A percentile compares a stretch with the other conserved stretches of the same genome.
These are phyloP conservation scores for Saitozyma podzolica DNA, from an alignment of 768 basidiomycete species.

Conservation along the genomic window DNA sequence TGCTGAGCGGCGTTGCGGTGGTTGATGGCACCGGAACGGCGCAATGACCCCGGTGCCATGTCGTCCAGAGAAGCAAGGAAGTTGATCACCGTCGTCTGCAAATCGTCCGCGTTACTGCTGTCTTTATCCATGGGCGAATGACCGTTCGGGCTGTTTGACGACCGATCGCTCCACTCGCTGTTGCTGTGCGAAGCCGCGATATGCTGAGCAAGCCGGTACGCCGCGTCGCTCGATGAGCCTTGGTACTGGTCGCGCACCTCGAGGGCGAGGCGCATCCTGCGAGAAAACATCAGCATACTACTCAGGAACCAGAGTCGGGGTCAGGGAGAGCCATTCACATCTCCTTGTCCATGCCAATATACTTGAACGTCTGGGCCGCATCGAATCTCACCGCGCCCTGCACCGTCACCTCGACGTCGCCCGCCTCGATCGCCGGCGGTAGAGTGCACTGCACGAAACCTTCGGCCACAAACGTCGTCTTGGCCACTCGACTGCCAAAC, in stretches of 20 bases:
- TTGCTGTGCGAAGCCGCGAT: conserved; percentile 22
- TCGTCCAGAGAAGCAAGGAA: conserved; percentile 76
- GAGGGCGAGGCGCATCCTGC: conserved; percentile 38
- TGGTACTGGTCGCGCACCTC: conserved; percentile 37
- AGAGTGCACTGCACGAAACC: conserved; percentile 77
- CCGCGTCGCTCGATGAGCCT: conserved; percentile 36
- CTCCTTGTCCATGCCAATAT: conserved; percentile 38
- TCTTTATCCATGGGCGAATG: background rate
- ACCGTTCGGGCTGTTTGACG: conserved; percentile 25
- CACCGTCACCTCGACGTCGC: conserved; percentile 87
- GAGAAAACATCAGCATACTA: background rate
- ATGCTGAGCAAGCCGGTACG: conserved; percentile 37
- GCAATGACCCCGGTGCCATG: conserved; percentile 54
- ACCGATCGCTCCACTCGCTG: conserved; percentile 35
- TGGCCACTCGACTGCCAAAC: conserved; percentile 70
- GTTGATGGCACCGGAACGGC: conserved; percentile 65
- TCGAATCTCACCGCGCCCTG: conserved; percentile 59
- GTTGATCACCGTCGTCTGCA: conserved; percentile 74
- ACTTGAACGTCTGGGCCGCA: conserved; percentile 31
- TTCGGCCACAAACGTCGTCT: conserved; percentile 82
- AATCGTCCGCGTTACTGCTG: conserved; percentile 48
- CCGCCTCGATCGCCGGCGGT: conserved; percentile 76
- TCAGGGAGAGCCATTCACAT: conserved; percentile 19
- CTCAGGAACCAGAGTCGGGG: background rate
- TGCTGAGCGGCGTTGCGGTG: conserved; percentile 71